Percentiles rank a stretch among this genome's conserved stretches.
Evolutionary conservation across 306 rosid species (phyloP).

Genomic region (Rosa rugosa): DNA sequence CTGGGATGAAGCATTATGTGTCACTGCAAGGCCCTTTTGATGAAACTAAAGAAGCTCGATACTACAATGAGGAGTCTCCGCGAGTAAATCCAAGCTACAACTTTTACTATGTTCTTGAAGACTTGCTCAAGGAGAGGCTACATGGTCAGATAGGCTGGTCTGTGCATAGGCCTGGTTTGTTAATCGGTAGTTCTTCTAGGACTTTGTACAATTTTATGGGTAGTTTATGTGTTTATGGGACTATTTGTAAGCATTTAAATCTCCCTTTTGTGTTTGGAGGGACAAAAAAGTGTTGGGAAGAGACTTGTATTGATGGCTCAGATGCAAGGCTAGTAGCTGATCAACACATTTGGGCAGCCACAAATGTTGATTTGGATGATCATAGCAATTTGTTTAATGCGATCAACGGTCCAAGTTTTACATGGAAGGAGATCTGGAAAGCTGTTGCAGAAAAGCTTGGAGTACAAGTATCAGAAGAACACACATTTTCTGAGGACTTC

Average conservation of each 20-base stretch:
- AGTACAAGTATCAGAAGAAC: constrained; percentile 37
- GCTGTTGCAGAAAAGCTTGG: constrained; percentile 59
- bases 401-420: constrained; percentile 63
- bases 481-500: constrained; percentile 47
- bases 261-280: constrained; percentile 83
- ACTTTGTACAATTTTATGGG: constrained; percentile 77
- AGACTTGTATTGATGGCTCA: constrained; percentile 73
- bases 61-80: constrained; percentile 60
- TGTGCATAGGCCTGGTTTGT: constrained; percentile 80
- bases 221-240: constrained; percentile 72
- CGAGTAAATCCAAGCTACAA: constrained; percentile 42
- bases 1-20: constrained; percentile 86
- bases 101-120: constrained; percentile 78
- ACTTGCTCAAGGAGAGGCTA: constrained; percentile 71
- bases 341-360: constrained; percentile 83
- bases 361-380: constrained; percentile 20
- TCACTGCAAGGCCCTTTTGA: constrained; percentile 49
- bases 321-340: constrained; percentile 91
- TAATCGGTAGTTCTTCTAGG: constrained; percentile 66
- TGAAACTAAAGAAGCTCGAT: constrained; percentile 12
- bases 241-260: constrained; percentile 63
- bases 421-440: constrained; percentile 88
- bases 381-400: constrained; percentile 68
- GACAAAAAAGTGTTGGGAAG: constrained; percentile 75
- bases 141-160: constrained; percentile 58